Percentiles rank a stretch among this genome's conserved stretches.
These are phyloP conservation scores for Globisporangium takayamanum DNA, from an alignment of 352 stramenopile genomes.

Conservation along the genomic window DNA sequence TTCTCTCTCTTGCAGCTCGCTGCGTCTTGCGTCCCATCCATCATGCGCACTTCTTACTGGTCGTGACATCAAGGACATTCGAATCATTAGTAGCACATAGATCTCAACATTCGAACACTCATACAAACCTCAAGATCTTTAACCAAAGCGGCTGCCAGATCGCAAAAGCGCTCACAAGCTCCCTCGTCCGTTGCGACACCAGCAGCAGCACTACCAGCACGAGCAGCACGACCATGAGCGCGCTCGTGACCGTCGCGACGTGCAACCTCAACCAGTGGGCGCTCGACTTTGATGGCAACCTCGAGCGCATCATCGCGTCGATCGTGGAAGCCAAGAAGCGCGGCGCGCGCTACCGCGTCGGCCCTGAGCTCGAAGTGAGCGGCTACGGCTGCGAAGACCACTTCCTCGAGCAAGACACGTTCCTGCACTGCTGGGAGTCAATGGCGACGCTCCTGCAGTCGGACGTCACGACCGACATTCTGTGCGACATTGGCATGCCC, in stretches of 20 bases:
- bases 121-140: too few relatives aligned
- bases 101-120: too few relatives aligned
- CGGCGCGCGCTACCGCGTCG: constrained; percentile 88
- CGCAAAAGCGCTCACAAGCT: too few relatives aligned
- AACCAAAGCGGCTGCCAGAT: too few relatives aligned
- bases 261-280: constrained; percentile 99
- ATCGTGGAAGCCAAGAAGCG: constrained; percentile 85
- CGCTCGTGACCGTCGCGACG: constrained; percentile 93
- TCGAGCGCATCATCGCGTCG: constrained; percentile 88
- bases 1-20: too few relatives aligned
- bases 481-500: constrained; percentile 98
- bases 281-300: constrained; percentile 98
- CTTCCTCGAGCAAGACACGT: constrained; percentile 98
- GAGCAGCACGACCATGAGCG: constrained; percentile 39
- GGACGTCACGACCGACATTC: constrained; percentile 89
- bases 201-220: neutral
- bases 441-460: constrained; percentile 81
- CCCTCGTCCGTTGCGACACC: too few relatives aligned
- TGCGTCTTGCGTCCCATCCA: too few relatives aligned
- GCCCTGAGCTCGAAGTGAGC: constrained; percentile 96
- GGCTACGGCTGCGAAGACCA: constrained; percentile 99
- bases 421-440: constrained; percentile 96
- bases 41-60: too few relatives aligned
- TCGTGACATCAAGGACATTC: too few relatives aligned
- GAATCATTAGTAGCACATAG: too few relatives aligned